Conservation (phyloP, 2,329 filamentous ascomycete genomes). For the Sarocladium brachiariae region DNA sequence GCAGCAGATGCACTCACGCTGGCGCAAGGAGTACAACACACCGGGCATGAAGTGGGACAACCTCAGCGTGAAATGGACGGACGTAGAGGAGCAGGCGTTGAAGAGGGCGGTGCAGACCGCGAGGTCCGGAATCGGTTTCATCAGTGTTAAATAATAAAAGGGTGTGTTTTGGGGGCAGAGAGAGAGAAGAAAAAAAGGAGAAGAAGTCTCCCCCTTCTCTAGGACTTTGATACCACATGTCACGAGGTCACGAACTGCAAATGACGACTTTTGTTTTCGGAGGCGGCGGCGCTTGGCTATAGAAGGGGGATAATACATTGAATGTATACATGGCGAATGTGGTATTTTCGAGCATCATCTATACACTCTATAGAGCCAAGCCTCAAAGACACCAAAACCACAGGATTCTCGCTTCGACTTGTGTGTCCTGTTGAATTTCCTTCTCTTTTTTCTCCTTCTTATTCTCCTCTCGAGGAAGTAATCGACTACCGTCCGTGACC, state of each 20-base stretch:
- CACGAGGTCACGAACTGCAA: neutral
- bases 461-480: neutral
- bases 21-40: slow-evolving; percentile 58
- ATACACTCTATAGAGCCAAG: too few species aligned
- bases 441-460: too few species aligned
- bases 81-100: slow-evolving; percentile 57
- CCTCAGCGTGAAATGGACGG: slow-evolving; percentile 61
- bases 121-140: slow-evolving; percentile 56
- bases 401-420: too few species aligned
- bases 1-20: slow-evolving; percentile 53
- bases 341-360: too few species aligned
- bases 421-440: neutral
- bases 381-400: too few species aligned
- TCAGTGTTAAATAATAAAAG: slow-evolving; percentile 52
- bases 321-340: too few species aligned
- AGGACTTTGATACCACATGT: neutral
- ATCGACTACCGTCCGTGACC: neutral
- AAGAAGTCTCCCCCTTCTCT: too few species aligned
- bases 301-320: neutral
- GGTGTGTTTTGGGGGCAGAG: too few species aligned
- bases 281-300: neutral
- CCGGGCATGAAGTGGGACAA: slow-evolving; percentile 60
- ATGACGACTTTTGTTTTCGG: neutral
- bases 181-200: too few species aligned
- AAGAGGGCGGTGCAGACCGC: slow-evolving; percentile 49